Percentiles rank a stretch among this genome's conserved stretches.
These are phyloP conservation scores for Hyaloperonospora brassicae DNA, from an alignment of 352 stramenopile species.

Conservation along the genomic window DNA sequence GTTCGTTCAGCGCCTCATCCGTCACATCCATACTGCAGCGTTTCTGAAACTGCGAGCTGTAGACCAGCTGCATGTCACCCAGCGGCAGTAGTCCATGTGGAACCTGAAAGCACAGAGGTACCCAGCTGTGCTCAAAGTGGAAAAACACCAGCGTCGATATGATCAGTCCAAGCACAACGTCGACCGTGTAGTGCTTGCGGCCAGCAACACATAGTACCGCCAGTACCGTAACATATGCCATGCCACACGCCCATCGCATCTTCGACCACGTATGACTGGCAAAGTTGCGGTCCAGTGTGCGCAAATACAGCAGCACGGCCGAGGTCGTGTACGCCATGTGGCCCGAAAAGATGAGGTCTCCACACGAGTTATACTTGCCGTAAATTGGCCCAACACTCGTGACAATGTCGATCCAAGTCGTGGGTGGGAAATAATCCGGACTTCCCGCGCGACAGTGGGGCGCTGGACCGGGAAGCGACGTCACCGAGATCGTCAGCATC, in stretches of 20 bases:
- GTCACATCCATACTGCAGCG: slow-evolving; percentile 50
- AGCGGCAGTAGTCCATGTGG: slow-evolving; percentile 24
- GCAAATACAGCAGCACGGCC: slow-evolving; percentile 59
- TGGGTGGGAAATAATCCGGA: slow-evolving; percentile 48
- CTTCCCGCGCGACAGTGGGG: slow-evolving; percentile 51
- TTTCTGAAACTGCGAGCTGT: slow-evolving; percentile 29
- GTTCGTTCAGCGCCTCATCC: slow-evolving; percentile 35
- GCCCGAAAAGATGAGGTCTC: slow-evolving; percentile 70
- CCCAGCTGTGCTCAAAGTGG: slow-evolving; percentile 72
- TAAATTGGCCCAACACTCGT: slow-evolving; percentile 64
- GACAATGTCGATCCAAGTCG: slow-evolving; percentile 65
- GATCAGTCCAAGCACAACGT: slow-evolving; percentile 60
- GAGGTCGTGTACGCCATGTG: slow-evolving; percentile 70
- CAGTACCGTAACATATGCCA: slow-evolving; percentile 44
- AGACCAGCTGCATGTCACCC: slow-evolving; percentile 27
- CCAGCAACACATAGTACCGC: slow-evolving; percentile 50
- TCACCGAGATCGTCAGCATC: slow-evolving; percentile 57
- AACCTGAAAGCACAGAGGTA: slow-evolving; percentile 39
- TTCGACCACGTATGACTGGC: slow-evolving; percentile 27
- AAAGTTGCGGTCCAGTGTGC: slow-evolving; percentile 51
- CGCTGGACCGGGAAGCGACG: slow-evolving; percentile 57
- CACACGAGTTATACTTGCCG: slow-evolving; percentile 69
- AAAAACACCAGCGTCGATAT: slow-evolving; percentile 68
- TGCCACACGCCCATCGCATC: slow-evolving; percentile 44
- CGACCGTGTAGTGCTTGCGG: slow-evolving; percentile 75